Evolutionary conservation across 371 early-diverging fungal species (phyloP).

Genomic region (Parasitella parasitica): DNA sequence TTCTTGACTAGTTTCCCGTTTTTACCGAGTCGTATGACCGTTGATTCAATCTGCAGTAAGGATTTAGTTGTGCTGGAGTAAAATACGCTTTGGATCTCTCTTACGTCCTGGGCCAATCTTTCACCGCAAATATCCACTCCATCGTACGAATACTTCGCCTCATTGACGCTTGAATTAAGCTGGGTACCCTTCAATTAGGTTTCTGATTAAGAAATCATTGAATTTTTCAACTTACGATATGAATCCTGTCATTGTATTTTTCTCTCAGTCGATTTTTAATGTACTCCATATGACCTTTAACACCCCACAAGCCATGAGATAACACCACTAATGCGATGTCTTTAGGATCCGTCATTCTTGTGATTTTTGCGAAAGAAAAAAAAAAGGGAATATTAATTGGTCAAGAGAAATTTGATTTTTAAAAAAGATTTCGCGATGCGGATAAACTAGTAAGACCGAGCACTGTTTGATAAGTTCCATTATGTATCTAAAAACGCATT

Average conservation of each 20-base stretch:
- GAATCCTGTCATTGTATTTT: slow-evolving; percentile 22
- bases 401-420: no score
- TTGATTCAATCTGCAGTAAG: slow-evolving; percentile 9
- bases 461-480: no score
- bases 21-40: slow-evolving; percentile 2
- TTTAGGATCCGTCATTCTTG: background rate
- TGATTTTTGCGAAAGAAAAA: background rate
- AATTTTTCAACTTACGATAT: slow-evolving; percentile 26
- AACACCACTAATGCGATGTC: slow-evolving; percentile 45
- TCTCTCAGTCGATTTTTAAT: slow-evolving; percentile 39
- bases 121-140: slow-evolving; percentile 72
- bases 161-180: slow-evolving; percentile 58
- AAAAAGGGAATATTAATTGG: no score
- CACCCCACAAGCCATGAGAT: slow-evolving; percentile 73
- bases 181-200: background rate
- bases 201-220: background rate
- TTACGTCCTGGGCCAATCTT: slow-evolving; percentile 45
- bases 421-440: no score
- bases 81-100: background rate
- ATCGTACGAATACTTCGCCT: slow-evolving; percentile 62
- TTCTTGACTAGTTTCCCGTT: slow-evolving; percentile 41
- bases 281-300: slow-evolving; percentile 51
- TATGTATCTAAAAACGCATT: no score
- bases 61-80: background rate
- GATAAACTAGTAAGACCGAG: no score